Base-by-base conservation (phyloP, 331 rosid genomes). In the Ulmus americana region DNA sequence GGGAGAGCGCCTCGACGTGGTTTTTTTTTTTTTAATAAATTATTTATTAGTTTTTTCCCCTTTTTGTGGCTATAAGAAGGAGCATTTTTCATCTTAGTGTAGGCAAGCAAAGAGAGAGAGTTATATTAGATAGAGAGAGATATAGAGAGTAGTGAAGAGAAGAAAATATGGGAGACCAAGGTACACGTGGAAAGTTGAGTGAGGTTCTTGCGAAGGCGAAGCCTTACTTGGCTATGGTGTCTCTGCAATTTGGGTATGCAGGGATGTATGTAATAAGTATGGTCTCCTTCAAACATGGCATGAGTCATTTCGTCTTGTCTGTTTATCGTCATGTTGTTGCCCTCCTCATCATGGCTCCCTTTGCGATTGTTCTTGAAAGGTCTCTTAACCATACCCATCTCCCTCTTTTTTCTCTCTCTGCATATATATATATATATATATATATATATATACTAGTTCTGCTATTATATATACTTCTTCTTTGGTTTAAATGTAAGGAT, bases 301-400 rank as follows among this genome's bases (percentile, higher is more conserved):
- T 94, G 91, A 94, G 95, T 47, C 90, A 94, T 68, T 94, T 84
- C 71, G 82, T 94, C 2, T 88, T 94, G 61, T 86, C 96, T 0
- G 90, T 84, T 0, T 94, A 94, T 41, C 95, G 98, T 53, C 98
- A 94, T n/a, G 85, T 90, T 0, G 84, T 87, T 69, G 98, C 98
- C 6, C 61, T 73, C 1, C 4, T 84, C 42, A 38, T 79, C 14
- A 90, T 94, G 0, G 83, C 77, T 7, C 98, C 98, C 46, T 94
- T 94, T 20, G 97, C 98, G 0, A 57, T 94, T 52, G 71, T 94
- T 49, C 82, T 94, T 7, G 98, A 94, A 70, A 85, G 95, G 98
- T 92, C 28, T 20, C 60, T 65, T n/a, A 48, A 41, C 60, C 49
- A 47, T 41, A 49, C 28, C 22, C 45, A 7, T 54, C 20, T n/a